Evolutionary conservation across 371 early-diverging fungal species (phyloP).

Genomic region (Circinella minor): DNA sequence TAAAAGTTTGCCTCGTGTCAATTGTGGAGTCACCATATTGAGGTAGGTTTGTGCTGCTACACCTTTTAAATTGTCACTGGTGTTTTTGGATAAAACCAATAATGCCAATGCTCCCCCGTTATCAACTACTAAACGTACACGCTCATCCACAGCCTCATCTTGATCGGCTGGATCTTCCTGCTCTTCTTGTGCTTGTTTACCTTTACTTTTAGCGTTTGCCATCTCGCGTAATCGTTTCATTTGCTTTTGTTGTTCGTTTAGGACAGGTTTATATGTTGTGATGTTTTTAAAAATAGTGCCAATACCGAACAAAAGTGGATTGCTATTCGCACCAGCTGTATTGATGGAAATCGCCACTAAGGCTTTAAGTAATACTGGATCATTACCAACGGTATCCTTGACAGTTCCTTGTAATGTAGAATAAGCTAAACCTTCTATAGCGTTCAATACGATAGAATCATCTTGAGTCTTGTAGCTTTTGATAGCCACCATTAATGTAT

Average conservation of each 20-base stretch:
- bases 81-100: slow-evolving; percentile 56
- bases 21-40: slow-evolving; percentile 72
- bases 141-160: slow-evolving; percentile 64
- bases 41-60: slow-evolving; percentile 72
- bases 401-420: slow-evolving; percentile 62
- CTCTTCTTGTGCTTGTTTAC: slow-evolving; percentile 32
- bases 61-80: slow-evolving; percentile 62
- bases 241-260: slow-evolving; percentile 83
- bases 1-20: slow-evolving; percentile 76
- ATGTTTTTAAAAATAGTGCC: slow-evolving; percentile 74
- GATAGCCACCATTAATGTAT: slow-evolving; percentile 40
- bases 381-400: slow-evolving; percentile 65
- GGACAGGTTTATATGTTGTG: slow-evolving; percentile 67
- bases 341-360: slow-evolving; percentile 58
- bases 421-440: slow-evolving; percentile 81
- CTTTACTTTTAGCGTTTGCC: slow-evolving; percentile 51
- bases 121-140: slow-evolving; percentile 57
- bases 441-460: slow-evolving; percentile 30
- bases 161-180: slow-evolving; percentile 58
- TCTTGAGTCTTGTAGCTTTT: slow-evolving; percentile 40
- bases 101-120: slow-evolving; percentile 58
- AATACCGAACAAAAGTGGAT: slow-evolving; percentile 67
- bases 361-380: slow-evolving; percentile 58
- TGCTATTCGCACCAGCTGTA: slow-evolving; percentile 38
- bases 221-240: slow-evolving; percentile 75